phyloP scores from a whole-genome alignment of 371 early-diverging fungal species.

The Mucor piriformis region DNA sequence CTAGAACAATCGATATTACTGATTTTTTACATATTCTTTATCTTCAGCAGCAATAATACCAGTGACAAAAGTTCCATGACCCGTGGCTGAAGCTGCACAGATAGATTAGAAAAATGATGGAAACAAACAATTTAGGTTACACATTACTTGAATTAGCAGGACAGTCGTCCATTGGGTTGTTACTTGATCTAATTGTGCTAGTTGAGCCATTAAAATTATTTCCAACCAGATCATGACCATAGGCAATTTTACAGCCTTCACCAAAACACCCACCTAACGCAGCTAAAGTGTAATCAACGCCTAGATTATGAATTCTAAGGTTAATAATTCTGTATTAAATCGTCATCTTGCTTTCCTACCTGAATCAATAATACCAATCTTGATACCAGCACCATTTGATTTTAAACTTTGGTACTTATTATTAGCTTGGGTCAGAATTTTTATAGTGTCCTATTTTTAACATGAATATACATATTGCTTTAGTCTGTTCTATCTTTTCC shows the following conservation, averaged over 20 bases:
- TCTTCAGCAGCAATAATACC: conserved; percentile 67
- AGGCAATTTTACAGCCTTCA: conserved; percentile 57
- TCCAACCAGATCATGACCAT: conserved; percentile 70
- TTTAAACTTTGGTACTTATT: conserved; percentile 20
- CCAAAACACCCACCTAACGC: conserved; percentile 76
- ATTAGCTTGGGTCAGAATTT: conserved; percentile 24
- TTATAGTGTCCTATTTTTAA: conserved; percentile 22
- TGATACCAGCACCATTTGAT: conserved; percentile 33
- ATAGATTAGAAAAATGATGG: neutral
- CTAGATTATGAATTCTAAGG: conserved; percentile 2
- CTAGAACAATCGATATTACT: too few relatives aligned
- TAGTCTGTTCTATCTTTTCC: too few relatives aligned
- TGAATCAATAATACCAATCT: conserved; percentile 47
- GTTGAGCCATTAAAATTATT: conserved; percentile 42
- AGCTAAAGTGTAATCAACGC: conserved; percentile 71
- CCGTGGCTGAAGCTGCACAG: conserved; percentile 32
- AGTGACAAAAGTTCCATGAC: conserved; percentile 49
- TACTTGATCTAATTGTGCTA: conserved; percentile 20
- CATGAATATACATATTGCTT: too few relatives aligned
- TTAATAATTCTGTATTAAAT: too few relatives aligned
- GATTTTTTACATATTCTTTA: conserved; percentile 32
- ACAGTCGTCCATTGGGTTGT: conserved; percentile 44
- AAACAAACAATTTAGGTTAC: neutral
- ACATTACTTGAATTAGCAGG: conserved; percentile 27
- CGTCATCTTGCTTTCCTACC: conserved; percentile 20